Percentiles rank a stretch among this genome's conserved stretches.
Evolutionary conservation across 139 green algal genomes (phyloP).

Genomic region (Tetradesmus lagerheimii): DNA sequence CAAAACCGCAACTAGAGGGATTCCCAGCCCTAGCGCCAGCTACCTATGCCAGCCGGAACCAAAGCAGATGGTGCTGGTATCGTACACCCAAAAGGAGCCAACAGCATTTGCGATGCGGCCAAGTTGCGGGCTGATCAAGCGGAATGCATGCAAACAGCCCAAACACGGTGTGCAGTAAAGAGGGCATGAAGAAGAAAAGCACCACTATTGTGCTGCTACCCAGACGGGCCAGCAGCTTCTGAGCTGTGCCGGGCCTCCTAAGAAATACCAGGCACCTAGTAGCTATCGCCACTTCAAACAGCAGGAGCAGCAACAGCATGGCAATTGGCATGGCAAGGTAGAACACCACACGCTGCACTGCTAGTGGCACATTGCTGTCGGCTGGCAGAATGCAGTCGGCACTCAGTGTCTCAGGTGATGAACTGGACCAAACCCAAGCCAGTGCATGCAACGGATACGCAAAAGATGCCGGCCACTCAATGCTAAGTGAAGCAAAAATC

Average conservation of each 20-base stretch:
- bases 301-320: background rate
- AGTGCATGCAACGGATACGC: background rate
- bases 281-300: background rate
- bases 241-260: background rate
- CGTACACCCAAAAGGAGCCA: background rate
- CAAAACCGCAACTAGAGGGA: background rate
- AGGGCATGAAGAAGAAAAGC: background rate
- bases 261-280: background rate
- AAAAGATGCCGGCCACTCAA: background rate
- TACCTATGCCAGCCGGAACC: background rate
- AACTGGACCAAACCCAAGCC: background rate
- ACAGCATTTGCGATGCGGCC: background rate
- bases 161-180: background rate
- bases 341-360: background rate
- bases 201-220: background rate
- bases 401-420: background rate
- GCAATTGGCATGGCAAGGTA: background rate
- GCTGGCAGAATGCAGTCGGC: background rate
- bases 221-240: background rate
- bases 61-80: background rate
- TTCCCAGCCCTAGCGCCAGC: background rate
- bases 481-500: background rate
- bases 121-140: background rate
- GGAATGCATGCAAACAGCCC: background rate
- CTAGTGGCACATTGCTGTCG: background rate